Percentiles rank a stretch among this genome's conserved stretches.
These are phyloP conservation scores for Suhomyces sp. DNA, from an alignment of 805 yeast species.

Conservation along the genomic window DNA sequence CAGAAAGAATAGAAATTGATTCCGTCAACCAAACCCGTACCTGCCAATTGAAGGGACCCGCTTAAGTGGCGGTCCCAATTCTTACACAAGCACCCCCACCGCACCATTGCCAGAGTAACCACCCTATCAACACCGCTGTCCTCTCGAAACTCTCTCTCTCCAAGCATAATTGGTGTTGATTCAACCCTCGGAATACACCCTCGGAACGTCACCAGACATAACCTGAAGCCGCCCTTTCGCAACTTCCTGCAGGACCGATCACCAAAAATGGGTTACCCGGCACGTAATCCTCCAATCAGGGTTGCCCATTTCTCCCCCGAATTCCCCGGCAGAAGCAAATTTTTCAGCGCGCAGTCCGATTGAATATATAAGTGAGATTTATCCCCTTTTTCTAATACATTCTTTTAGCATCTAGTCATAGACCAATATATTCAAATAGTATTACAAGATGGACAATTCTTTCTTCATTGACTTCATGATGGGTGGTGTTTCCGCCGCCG, in stretches of 20 bases:
- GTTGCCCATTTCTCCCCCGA: constrained; percentile 8
- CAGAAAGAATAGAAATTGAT: background rate
- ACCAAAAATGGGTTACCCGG: constrained; percentile 4
- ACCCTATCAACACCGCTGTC: background rate
- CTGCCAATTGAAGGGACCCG: background rate
- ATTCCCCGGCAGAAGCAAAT: constrained; percentile 9
- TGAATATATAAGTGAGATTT: constrained; percentile 7
- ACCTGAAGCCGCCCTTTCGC: background rate
- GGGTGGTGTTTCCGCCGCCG: constrained; percentile 99
- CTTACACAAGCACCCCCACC: background rate
- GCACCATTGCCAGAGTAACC: background rate
- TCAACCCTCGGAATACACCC: background rate
- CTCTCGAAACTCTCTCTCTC: background rate
- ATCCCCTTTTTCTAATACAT: constrained; percentile 1
- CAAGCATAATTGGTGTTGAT: background rate
- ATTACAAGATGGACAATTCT: constrained; percentile 21
- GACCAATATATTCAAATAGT: constrained; percentile 8
- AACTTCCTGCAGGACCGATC: background rate
- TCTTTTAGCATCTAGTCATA: constrained; percentile 3
- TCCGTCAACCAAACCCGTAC: background rate
- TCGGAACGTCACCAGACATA: background rate
- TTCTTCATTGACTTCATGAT: constrained; percentile 61
- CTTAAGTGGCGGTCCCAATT: background rate
- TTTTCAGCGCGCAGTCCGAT: constrained; percentile 2
- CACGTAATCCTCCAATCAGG: constrained; percentile 6